Percentiles rank a stretch among this genome's conserved stretches.
These are phyloP conservation scores for Skeletonema costatum DNA, from an alignment of 108 stramenopile species.

Conservation along the genomic window DNA sequence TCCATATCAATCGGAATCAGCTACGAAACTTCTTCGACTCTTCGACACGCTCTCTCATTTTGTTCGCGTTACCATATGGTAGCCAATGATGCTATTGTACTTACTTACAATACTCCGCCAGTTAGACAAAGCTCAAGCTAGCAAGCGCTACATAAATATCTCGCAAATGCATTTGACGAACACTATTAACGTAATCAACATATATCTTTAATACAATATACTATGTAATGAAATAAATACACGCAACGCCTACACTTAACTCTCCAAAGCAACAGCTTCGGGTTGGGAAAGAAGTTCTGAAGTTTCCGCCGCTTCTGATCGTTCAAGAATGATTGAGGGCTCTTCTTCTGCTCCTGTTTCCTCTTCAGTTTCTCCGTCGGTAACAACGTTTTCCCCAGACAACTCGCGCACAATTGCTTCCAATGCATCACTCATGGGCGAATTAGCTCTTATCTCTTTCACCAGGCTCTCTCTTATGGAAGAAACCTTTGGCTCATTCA, in stretches of 20 bases:
- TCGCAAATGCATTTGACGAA: too few relatives aligned
- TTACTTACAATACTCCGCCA: too few relatives aligned
- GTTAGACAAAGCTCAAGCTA: too few relatives aligned
- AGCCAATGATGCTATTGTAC: too few relatives aligned
- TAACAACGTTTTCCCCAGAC: neutral
- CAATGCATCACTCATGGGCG: slow-evolving; percentile 24
- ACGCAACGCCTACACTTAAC: neutral
- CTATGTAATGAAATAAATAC: neutral
- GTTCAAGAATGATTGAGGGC: neutral
- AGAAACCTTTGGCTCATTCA: slow-evolving; percentile 4
- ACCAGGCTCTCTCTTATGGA: slow-evolving; percentile 2
- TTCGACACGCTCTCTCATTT: too few relatives aligned
- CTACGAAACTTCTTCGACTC: too few relatives aligned
- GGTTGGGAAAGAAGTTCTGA: neutral
- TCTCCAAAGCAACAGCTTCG: neutral
- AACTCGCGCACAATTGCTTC: slow-evolving; percentile 7
- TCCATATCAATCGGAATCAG: too few relatives aligned
- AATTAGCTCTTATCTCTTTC: slow-evolving; percentile 9
- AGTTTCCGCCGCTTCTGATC: neutral
- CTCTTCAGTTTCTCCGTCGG: neutral
- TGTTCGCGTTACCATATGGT: too few relatives aligned
- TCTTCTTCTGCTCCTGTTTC: neutral
- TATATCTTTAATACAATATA: neutral
- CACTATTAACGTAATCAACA: neutral
- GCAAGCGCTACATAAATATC: too few relatives aligned